These are phyloP conservation scores for Endocladia muricata DNA, from an alignment of 31 red algal species.

Conservation along the genomic window DNA sequence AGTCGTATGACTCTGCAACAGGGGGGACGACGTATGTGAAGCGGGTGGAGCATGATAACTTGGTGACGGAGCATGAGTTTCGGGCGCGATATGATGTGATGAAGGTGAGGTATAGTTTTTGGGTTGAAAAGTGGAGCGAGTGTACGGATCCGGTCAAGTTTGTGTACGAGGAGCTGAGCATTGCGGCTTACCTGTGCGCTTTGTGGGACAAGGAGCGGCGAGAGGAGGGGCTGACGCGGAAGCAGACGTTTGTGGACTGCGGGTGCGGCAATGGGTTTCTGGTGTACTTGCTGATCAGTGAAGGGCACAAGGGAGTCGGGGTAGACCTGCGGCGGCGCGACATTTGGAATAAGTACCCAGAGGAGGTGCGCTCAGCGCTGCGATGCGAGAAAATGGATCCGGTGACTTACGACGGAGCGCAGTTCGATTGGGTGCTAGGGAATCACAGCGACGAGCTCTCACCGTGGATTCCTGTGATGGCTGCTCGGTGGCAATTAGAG, in stretches of 20 bases:
- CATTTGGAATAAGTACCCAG: slow-evolving; percentile 36
- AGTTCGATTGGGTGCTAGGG: slow-evolving; percentile 47
- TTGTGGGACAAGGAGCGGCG: slow-evolving; percentile 29
- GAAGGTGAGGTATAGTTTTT: slow-evolving; percentile 28
- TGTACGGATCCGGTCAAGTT: slow-evolving; percentile 23
- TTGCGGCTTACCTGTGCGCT: slow-evolving; percentile 43
- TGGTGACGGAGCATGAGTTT: slow-evolving; percentile 12
- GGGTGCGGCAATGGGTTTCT: slow-evolving; percentile 48
- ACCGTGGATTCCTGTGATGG: slow-evolving; percentile 48
- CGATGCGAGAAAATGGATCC: slow-evolving; percentile 33
- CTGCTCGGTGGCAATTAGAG: slow-evolving; percentile 17
- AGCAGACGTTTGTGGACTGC: slow-evolving; percentile 27
- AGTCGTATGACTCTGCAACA: slow-evolving; percentile 6
- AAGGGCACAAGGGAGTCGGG: slow-evolving; percentile 34
- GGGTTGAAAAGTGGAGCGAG: slow-evolving; percentile 29
- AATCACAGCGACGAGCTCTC: slow-evolving; percentile 52
- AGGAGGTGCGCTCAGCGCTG: slow-evolving; percentile 1
- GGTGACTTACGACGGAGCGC: slow-evolving; percentile 28
- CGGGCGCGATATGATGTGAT: slow-evolving; percentile 14
- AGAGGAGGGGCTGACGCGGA: slow-evolving; percentile 4
- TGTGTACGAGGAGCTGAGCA: slow-evolving; percentile 41
- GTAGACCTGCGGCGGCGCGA: slow-evolving; percentile 33
- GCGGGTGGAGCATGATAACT: slow-evolving; percentile 37
- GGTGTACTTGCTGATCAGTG: slow-evolving; percentile 35
- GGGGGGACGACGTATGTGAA: slow-evolving; percentile 40